Evolutionary conservation across 306 rosid species (phyloP).

Genomic region (Styphnolobium japonicum): DNA sequence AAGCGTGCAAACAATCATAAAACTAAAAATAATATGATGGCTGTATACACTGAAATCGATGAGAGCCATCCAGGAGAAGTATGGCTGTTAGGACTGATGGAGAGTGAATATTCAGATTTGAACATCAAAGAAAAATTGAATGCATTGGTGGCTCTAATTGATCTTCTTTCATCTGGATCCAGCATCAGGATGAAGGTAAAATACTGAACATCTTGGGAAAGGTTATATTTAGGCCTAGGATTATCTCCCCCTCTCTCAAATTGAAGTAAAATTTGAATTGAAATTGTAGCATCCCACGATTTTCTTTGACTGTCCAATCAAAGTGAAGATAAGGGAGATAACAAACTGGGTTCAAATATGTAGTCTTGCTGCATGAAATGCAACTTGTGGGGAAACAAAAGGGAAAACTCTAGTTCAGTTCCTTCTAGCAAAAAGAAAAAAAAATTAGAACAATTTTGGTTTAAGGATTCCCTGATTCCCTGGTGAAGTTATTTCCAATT

Average conservation of each 20-base stretch:
- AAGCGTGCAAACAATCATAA: conserved; percentile 27
- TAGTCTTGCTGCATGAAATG: neutral
- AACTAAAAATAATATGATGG: conserved; percentile 37
- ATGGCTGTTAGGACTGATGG: conserved; percentile 92
- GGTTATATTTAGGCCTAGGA: neutral
- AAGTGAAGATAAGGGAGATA: neutral
- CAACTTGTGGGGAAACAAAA: neutral
- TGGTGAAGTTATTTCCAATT: too few relatives aligned
- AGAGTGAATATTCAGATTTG: conserved; percentile 85
- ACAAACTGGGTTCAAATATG: too few relatives aligned
- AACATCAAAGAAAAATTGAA: conserved; percentile 89
- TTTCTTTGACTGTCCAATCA: neutral
- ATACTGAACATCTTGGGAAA: neutral
- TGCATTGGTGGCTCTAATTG: conserved; percentile 74
- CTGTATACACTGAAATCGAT: conserved; percentile 73
- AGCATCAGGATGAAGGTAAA: conserved; percentile 78
- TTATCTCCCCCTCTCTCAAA: neutral
- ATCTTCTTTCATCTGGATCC: conserved; percentile 82
- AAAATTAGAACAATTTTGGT: too few relatives aligned
- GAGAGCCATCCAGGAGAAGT: conserved; percentile 92
- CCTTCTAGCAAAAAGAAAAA: neutral
- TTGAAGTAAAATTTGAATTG: conserved; percentile 3
- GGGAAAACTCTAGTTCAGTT: neutral
- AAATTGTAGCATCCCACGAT: neutral
- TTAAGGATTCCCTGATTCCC: too few relatives aligned